Evolutionary conservation across 768 basidiomycete species (phyloP), one percentile per base, ranked within the genome.

Genomic region (Lyophyllum atratum): DNA sequence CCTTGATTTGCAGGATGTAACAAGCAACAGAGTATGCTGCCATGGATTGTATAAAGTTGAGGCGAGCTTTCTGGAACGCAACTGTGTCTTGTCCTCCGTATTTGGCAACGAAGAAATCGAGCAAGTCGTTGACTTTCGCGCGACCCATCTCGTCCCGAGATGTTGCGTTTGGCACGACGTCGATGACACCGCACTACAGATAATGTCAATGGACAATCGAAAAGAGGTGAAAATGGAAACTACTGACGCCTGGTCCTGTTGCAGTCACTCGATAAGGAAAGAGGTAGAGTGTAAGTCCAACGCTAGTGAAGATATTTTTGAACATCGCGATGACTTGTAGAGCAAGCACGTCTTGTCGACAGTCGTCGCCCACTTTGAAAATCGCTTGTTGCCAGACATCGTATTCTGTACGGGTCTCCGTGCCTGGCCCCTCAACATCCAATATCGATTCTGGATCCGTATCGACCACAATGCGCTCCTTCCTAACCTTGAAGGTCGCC

Each of bases 311-410:
- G 55, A 98, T 89, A 70, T 97, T 98, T 75, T 98, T 98, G 83
- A 98, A 98, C 95, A 98, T 98, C 5, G 97, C 97, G 59, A 99
- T 98, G 59, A 98, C 76, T 66, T 99, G 97, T 47, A 99, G 77
- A 0, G 97, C 97, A 44, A 99, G 83, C n/a, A 98, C 89, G 66
- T 99, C 97, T 71, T 99, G 97, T 42, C 97, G 86, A 71, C 97
- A 99, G 69, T 99, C 97, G 68, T 99, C 97, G 54, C 97, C 97
- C 56, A 99, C 97, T 79, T 99, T 99, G 86, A 99, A 99, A 60
- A 99, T 99, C 1, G 97, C 97, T 62, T 93, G 89, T 59, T 96
- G 93, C 95, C 93, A 98, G 45, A 95, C 88, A 59, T 98, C 94
- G 67, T 90, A 92, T 63, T 87, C 81, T 44, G 78, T 77, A 26